These are phyloP conservation scores for Coemansia sp. DNA, from an alignment of 192 early-diverging fungal genomes.

Conservation along the genomic window DNA sequence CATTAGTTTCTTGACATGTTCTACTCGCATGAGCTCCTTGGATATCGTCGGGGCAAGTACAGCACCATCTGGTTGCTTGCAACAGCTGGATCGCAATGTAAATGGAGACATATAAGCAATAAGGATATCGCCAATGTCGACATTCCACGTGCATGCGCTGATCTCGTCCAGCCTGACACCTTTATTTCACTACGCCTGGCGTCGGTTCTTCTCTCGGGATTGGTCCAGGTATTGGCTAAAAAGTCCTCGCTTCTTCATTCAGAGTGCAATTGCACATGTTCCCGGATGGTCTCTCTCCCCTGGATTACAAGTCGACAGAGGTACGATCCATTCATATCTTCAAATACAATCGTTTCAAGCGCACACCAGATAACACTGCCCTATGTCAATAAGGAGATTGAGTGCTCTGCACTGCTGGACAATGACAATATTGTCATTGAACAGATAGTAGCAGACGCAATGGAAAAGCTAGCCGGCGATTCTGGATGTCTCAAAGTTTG, in stretches of 20 bases:
- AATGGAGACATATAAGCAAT: slow-evolving; percentile 19
- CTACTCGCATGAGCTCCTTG: slow-evolving; percentile 47
- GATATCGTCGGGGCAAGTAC: slow-evolving; percentile 30
- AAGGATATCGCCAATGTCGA: slow-evolving; percentile 31
- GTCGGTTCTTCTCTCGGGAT: slow-evolving; percentile 34
- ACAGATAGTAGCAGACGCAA: background rate
- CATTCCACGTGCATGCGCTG: slow-evolving; percentile 32
- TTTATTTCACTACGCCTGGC: slow-evolving; percentile 38
- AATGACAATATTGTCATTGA: background rate
- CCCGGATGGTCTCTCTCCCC: slow-evolving; percentile 30
- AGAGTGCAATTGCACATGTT: slow-evolving; percentile 27
- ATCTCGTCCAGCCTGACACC: slow-evolving; percentile 20
- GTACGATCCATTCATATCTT: slow-evolving; percentile 31
- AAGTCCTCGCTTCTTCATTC: slow-evolving; percentile 17
- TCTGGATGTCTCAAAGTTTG: background rate
- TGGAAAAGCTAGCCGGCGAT: background rate
- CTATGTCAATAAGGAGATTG: background rate
- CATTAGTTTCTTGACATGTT: slow-evolving; percentile 21
- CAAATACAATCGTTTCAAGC: slow-evolving; percentile 18
- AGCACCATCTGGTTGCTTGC: slow-evolving; percentile 43
- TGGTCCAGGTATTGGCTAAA: slow-evolving; percentile 24
- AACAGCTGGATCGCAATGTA: slow-evolving; percentile 10
- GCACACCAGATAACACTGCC: slow-evolving; percentile 24
- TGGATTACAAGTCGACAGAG: slow-evolving; percentile 26
- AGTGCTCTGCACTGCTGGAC: background rate